A percentile compares a stretch with the other conserved stretches of the same genome.
Evolutionary conservation across 257 asterid species (phyloP).

Genomic region (Lantana camara): DNA sequence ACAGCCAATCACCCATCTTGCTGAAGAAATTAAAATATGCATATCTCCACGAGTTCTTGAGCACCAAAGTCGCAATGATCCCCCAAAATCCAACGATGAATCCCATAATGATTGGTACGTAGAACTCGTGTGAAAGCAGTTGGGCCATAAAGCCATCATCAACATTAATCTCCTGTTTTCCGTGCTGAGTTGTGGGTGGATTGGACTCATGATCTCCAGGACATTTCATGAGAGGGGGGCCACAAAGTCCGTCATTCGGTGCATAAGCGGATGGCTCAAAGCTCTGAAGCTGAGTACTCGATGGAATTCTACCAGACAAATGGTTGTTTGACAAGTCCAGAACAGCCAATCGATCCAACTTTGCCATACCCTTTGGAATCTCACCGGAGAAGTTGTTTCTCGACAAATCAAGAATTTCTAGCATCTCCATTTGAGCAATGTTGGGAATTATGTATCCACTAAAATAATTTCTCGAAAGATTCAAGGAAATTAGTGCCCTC

Average conservation of each 20-base stretch:
- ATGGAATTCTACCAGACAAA: slow-evolving; percentile 28
- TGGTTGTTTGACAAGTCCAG: slow-evolving; percentile 36
- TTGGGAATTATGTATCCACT: slow-evolving; percentile 27
- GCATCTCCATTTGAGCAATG: slow-evolving; percentile 28
- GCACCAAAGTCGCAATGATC: slow-evolving; percentile 23
- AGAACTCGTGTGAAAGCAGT: slow-evolving; percentile 8
- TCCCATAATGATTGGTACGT: slow-evolving; percentile 24
- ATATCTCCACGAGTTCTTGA: slow-evolving; percentile 30
- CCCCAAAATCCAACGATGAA: slow-evolving; percentile 37
- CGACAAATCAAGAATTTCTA: slow-evolving; percentile 37
- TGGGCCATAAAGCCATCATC: slow-evolving; percentile 7
- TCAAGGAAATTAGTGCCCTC: slow-evolving; percentile 32
- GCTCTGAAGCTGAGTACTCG: slow-evolving; percentile 32
- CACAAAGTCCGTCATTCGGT: slow-evolving; percentile 33
- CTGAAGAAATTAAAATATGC: slow-evolving; percentile 21
- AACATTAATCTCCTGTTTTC: background rate
- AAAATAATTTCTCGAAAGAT: slow-evolving; percentile 35
- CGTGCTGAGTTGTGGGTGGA: background rate
- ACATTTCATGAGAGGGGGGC: slow-evolving; percentile 22
- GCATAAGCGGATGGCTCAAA: slow-evolving; percentile 24
- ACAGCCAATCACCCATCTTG: slow-evolving; percentile 25
- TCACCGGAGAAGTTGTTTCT: slow-evolving; percentile 32
- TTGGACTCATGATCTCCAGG: background rate
- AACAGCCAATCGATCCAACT: slow-evolving; percentile 10
- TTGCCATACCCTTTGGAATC: slow-evolving; percentile 28